A percentile compares a stretch with the other conserved stretches of the same genome.
Conservation (phyloP, 139 green algal genomes). For the Gonium pectorale region DNA sequence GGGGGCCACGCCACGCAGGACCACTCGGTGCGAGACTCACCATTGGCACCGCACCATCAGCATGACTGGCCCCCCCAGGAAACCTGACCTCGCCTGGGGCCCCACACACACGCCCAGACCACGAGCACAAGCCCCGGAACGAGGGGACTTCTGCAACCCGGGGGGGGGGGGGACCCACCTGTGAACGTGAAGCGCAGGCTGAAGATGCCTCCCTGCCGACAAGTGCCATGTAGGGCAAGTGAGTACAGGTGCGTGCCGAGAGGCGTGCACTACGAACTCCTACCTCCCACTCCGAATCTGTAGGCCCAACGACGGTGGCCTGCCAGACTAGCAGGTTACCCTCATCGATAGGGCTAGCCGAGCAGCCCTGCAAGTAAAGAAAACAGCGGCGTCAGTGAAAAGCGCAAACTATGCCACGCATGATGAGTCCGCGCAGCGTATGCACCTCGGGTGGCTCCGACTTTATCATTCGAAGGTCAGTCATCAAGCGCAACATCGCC, state of each 20-base stretch:
- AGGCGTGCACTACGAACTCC: neutral
- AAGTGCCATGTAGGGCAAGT: neutral
- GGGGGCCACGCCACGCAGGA: no score
- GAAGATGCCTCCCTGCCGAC: slow-evolving; percentile 81
- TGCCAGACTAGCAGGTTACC: slow-evolving; percentile 88
- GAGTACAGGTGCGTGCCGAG: neutral
- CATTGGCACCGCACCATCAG: no score
- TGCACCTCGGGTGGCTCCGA: slow-evolving; percentile 68
- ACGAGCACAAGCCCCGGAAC: no score
- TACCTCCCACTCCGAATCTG: slow-evolving; percentile 79
- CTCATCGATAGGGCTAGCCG: slow-evolving; percentile 71
- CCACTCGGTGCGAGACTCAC: no score
- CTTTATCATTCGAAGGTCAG: slow-evolving; percentile 72
- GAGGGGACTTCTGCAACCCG: no score
- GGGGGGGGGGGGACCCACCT: slow-evolving; percentile 18
- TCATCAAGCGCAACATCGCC: slow-evolving; percentile 68
- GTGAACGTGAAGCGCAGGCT: slow-evolving; percentile 88
- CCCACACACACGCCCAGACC: no score
- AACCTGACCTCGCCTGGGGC: no score
- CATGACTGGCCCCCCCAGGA: no score
- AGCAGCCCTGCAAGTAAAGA: slow-evolving; percentile 65
- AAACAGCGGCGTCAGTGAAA: neutral
- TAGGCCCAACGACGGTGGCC: slow-evolving; percentile 57
- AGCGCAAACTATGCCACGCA: no score
- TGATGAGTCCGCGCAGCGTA: no score